Conservation (phyloP, 2,329 filamentous ascomycete species). For the Phyllosticta citribraziliensis region DNA sequence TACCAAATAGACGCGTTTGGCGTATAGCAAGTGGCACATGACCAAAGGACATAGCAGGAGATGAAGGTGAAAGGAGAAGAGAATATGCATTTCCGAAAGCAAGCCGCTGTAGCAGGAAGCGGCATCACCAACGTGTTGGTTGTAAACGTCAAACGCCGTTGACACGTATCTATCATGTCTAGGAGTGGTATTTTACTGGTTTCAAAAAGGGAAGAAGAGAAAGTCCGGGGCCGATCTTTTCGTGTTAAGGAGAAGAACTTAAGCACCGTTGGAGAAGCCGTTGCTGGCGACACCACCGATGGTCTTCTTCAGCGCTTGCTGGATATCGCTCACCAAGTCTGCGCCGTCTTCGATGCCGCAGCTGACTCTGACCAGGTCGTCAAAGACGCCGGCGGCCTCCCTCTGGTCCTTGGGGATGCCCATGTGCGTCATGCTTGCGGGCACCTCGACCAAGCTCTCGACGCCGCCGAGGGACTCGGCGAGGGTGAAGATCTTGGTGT, state of each 20-base stretch:
- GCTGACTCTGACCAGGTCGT: slow-evolving; percentile 87
- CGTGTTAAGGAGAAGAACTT: neutral
- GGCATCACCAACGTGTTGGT: neutral
- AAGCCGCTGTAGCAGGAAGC: neutral
- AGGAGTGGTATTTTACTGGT: neutral
- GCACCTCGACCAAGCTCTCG: slow-evolving; percentile 84
- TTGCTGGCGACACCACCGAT: slow-evolving; percentile 42
- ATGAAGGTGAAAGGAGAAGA: neutral
- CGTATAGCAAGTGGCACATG: neutral
- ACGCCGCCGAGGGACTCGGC: slow-evolving; percentile 89
- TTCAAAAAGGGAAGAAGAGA: neutral
- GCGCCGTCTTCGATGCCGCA: slow-evolving; percentile 87
- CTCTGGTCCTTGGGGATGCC: slow-evolving; percentile 86
- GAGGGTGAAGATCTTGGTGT: slow-evolving; percentile 81
- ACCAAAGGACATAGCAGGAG: neutral
- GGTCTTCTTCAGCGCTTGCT: slow-evolving; percentile 73
- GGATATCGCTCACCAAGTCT: slow-evolving; percentile 72
- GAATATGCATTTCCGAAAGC: neutral
- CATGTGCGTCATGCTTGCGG: slow-evolving; percentile 92
- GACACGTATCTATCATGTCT: neutral
- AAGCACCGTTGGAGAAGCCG: slow-evolving; percentile 6
- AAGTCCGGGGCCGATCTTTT: neutral
- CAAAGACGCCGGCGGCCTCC: slow-evolving; percentile 86
- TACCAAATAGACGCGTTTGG: neutral
- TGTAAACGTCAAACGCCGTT: neutral